These are phyloP conservation scores for Candida xiaguanensis DNA, from an alignment of 805 yeast genomes.

Conservation along the genomic window DNA sequence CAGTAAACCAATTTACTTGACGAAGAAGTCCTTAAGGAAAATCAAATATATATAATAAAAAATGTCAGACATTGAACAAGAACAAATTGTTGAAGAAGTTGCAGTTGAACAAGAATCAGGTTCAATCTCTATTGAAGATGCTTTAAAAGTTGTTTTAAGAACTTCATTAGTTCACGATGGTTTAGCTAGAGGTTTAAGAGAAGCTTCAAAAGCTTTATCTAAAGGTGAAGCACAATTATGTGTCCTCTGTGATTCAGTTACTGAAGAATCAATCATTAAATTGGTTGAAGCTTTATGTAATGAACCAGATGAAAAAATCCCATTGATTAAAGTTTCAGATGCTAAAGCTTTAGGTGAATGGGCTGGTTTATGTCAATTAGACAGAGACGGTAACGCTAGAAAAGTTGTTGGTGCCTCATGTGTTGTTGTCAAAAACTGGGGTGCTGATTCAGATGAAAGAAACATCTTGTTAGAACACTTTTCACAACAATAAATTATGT, in stretches of 20 bases:
- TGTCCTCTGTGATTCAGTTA: slow-evolving; percentile 97
- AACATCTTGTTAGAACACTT: slow-evolving; percentile 93
- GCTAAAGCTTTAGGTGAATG: slow-evolving; percentile 99
- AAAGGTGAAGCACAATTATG: slow-evolving; percentile 97
- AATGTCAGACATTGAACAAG: slow-evolving; percentile 95
- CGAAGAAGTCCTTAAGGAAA: slow-evolving; percentile 63
- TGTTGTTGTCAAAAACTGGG: slow-evolving; percentile 99
- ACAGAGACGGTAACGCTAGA: slow-evolving; percentile 99
- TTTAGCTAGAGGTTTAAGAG: slow-evolving; percentile 99
- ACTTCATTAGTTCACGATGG: slow-evolving; percentile 98
- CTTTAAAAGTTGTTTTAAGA: slow-evolving; percentile 96
- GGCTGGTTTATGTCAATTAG: slow-evolving; percentile 99
- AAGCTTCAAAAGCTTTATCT: slow-evolving; percentile 98
- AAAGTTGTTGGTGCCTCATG: slow-evolving; percentile 99
- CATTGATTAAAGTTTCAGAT: slow-evolving; percentile 98
- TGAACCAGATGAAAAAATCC: slow-evolving; percentile 94
- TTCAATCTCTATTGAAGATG: slow-evolving; percentile 95
- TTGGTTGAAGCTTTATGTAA: slow-evolving; percentile 99
- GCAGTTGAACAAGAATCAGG: slow-evolving; percentile 86
- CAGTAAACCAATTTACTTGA: slow-evolving; percentile 45
- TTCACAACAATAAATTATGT: slow-evolving; percentile 68
- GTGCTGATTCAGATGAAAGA: slow-evolving; percentile 98
- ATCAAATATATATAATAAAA: slow-evolving; percentile 14
- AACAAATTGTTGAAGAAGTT: slow-evolving; percentile 74
- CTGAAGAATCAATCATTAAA: slow-evolving; percentile 94